phyloP scores from a whole-genome alignment of 208 protist species.

The Acanthamoeba divionensis region DNA sequence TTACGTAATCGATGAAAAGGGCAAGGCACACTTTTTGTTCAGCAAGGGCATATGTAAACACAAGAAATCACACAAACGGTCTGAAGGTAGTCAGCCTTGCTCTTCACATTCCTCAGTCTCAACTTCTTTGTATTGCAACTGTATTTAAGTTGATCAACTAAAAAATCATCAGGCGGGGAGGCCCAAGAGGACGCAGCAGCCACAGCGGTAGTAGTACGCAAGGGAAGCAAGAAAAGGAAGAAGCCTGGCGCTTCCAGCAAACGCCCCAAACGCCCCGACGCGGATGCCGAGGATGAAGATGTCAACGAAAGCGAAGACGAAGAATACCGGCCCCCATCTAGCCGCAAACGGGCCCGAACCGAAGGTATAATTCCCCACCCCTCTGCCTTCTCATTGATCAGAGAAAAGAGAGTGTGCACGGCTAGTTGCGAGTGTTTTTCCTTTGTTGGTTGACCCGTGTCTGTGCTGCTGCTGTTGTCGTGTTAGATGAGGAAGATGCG shows the following conservation, averaged over 20 bases:
- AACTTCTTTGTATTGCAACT: neutral
- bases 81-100: neutral
- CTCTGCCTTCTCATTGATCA: neutral
- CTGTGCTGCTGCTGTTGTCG: neutral
- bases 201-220: too few species aligned
- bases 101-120: neutral
- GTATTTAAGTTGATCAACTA: neutral
- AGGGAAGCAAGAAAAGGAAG: neutral
- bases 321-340: slow-evolving; percentile 53
- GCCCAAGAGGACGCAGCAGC: too few species aligned
- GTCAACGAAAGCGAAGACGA: slow-evolving; percentile 36
- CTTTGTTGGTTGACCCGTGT: neutral
- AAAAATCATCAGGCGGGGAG: neutral
- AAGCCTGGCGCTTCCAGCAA: too few species aligned
- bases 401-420: neutral
- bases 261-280: too few species aligned
- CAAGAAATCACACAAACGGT: slow-evolving; percentile 8
- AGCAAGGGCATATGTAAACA: slow-evolving; percentile 48
- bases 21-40: slow-evolving; percentile 64
- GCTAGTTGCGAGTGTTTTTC: neutral
- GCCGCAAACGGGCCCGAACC: neutral
- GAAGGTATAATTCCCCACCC: neutral
- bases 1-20: slow-evolving; percentile 72
- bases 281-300: neutral
- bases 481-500: slow-evolving; percentile 45